These are phyloP conservation scores for Phaeosphaeriaceae sp. DNA, from an alignment of 2,329 filamentous ascomycete genomes.

Conservation along the genomic window DNA sequence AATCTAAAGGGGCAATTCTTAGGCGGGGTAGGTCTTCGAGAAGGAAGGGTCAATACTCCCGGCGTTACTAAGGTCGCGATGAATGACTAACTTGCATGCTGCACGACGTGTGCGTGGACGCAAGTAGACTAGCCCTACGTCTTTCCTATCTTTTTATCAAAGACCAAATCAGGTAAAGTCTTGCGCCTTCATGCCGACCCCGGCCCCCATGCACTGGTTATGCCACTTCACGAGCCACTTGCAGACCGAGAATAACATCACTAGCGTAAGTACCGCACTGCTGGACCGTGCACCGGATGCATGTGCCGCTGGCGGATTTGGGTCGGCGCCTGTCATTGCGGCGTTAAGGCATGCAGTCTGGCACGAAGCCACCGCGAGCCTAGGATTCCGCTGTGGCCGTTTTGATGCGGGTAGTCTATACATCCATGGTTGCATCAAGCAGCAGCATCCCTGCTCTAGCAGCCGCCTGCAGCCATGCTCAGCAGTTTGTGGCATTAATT, in stretches of 20 bases:
- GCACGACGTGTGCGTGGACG: constrained; percentile 14
- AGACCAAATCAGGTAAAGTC: constrained; percentile 34
- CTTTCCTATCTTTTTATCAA: constrained; percentile 40
- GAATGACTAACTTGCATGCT: constrained; percentile 30
- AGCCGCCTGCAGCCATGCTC: constrained; percentile 23
- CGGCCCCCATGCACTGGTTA: constrained; percentile 22
- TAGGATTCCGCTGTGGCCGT: constrained; percentile 29
- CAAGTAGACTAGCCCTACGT: constrained; percentile 14
- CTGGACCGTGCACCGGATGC: constrained; percentile 32
- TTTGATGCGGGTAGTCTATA: constrained; percentile 25
- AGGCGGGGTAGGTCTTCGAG: constrained; percentile 11
- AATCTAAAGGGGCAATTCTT: constrained; percentile 18
- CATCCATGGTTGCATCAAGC: not conserved
- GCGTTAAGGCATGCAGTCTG: constrained; percentile 33
- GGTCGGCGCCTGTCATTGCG: constrained; percentile 19
- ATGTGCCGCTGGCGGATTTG: constrained; percentile 29
- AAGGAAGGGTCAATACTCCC: constrained; percentile 11
- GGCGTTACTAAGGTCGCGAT: constrained; percentile 19
- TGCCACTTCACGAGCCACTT: constrained; percentile 39
- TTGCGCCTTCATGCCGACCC: constrained; percentile 30
- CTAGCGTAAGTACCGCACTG: constrained; percentile 32
- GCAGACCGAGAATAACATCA: constrained; percentile 41
- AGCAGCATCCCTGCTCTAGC: not conserved
- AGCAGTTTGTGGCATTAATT: constrained; percentile 21
- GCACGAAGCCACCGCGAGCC: constrained; percentile 20